A percentile compares a stretch with the other conserved stretches of the same genome.
Conservation (phyloP, 768 basidiomycete species). For the Calocera viscosa region DNA sequence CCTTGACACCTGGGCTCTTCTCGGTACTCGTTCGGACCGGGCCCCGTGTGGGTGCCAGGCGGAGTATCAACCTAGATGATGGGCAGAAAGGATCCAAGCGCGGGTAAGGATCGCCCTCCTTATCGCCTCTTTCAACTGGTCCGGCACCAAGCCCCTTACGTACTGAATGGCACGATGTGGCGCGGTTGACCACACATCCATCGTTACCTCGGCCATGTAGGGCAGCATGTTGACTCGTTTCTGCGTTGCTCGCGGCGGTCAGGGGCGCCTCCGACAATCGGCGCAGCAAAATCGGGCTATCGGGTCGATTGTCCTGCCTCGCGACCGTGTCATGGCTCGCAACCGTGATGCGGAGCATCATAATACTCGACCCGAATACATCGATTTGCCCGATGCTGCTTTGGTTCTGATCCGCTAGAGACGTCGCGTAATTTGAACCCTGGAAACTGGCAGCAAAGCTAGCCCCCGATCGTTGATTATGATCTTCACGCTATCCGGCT, state of each 20-base stretch:
- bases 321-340: not conserved
- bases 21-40: conserved; percentile 6
- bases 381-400: not conserved
- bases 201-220: not conserved
- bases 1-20: not conserved
- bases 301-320: not conserved
- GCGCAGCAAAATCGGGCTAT: not conserved
- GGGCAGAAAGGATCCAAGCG: not conserved
- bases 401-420: not conserved
- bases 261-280: not conserved
- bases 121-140: conserved; percentile 9
- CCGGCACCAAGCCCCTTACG: not conserved
- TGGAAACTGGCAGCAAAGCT: not conserved
- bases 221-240: not conserved
- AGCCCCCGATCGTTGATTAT: not conserved
- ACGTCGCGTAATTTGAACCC: not conserved
- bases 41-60: not conserved
- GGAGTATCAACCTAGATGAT: not conserved
- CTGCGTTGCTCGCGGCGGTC: not conserved
- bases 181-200: not conserved
- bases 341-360: not conserved
- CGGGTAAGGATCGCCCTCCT: not conserved
- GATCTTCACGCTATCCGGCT: not conserved
- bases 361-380: not conserved
- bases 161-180: not conserved